These are phyloP conservation scores for Stylosanthes scabra DNA, from an alignment of 331 rosid species.

Conservation along the genomic window DNA sequence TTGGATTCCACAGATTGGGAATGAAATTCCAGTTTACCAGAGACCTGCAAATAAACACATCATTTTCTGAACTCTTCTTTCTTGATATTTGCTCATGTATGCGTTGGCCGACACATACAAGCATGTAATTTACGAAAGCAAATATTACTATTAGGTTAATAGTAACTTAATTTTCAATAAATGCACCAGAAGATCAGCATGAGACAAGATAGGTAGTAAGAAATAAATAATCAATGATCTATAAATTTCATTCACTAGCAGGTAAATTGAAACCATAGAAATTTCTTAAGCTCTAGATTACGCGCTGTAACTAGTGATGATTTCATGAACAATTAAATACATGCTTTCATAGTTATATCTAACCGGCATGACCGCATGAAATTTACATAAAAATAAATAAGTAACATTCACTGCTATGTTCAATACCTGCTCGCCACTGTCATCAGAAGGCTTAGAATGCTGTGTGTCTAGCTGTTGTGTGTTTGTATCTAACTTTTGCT, in stretches of 20 bases:
- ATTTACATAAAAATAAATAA: slow-evolving; percentile 12
- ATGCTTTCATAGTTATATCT: slow-evolving; percentile 8
- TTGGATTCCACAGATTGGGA: slow-evolving; percentile 36
- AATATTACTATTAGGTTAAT: neutral
- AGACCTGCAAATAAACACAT: slow-evolving; percentile 54
- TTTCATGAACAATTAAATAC: slow-evolving; percentile 5
- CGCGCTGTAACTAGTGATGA: neutral
- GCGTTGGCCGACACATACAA: neutral
- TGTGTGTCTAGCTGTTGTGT: slow-evolving; percentile 21
- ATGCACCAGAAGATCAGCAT: neutral
- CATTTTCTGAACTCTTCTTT: slow-evolving; percentile 26
- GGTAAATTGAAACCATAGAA: slow-evolving; percentile 10
- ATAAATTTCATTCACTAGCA: neutral
- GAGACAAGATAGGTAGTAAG: slow-evolving; percentile 9
- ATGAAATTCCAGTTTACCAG: slow-evolving; percentile 39
- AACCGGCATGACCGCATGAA: neutral
- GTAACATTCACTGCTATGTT: neutral
- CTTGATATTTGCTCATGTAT: neutral
- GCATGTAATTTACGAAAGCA: neutral
- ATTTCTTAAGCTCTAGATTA: slow-evolving; percentile 3
- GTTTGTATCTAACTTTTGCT: slow-evolving; percentile 30
- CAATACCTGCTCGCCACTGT: slow-evolving; percentile 60
- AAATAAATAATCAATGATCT: slow-evolving; percentile 11
- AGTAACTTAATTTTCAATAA: neutral
- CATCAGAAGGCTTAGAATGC: slow-evolving; percentile 31